A percentile compares a stretch with the other conserved stretches of the same genome.
Conservation (phyloP, 1,139 yeast genomes). For the Candida neerlandica region DNA sequence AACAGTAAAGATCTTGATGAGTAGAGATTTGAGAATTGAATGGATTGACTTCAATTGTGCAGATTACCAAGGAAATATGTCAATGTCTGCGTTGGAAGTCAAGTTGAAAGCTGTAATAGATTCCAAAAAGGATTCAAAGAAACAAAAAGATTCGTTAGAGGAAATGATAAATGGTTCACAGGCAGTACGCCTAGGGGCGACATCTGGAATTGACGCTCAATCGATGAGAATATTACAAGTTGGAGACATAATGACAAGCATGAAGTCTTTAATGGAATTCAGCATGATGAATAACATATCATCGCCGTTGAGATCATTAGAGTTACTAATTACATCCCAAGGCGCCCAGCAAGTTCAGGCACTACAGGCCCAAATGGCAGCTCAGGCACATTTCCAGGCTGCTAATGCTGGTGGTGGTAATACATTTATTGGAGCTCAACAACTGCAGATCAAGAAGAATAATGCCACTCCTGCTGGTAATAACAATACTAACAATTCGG, state of each 20-base stretch:
- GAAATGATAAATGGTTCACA: slow-evolving; percentile 26
- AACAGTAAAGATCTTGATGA: slow-evolving; percentile 60
- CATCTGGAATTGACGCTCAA: slow-evolving; percentile 64
- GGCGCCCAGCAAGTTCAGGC: slow-evolving; percentile 28
- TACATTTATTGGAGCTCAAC: slow-evolving; percentile 2
- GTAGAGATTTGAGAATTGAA: slow-evolving; percentile 64
- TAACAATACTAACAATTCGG: slow-evolving; percentile 8
- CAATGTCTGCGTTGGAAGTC: slow-evolving; percentile 28
- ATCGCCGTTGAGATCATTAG: slow-evolving; percentile 65
- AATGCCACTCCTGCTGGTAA: slow-evolving; percentile 7
- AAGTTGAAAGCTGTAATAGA: slow-evolving; percentile 22
- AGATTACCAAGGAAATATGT: slow-evolving; percentile 31
- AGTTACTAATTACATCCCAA: slow-evolving; percentile 39
- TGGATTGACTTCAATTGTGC: slow-evolving; percentile 64
- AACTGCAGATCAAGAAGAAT: background rate
- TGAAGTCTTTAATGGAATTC: slow-evolving; percentile 65
- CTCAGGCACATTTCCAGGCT: slow-evolving; percentile 8
- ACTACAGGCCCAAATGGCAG: slow-evolving; percentile 12
- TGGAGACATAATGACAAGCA: slow-evolving; percentile 73
- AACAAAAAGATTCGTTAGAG: slow-evolving; percentile 28
- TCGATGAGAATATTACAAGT: slow-evolving; percentile 73
- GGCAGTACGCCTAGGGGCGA: slow-evolving; percentile 26
- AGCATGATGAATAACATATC: slow-evolving; percentile 43
- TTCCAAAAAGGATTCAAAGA: slow-evolving; percentile 15
- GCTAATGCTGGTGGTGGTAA: background rate